Conservation (phyloP, 108 stramenopile species). For the Fistulifera pelliculosa region DNA sequence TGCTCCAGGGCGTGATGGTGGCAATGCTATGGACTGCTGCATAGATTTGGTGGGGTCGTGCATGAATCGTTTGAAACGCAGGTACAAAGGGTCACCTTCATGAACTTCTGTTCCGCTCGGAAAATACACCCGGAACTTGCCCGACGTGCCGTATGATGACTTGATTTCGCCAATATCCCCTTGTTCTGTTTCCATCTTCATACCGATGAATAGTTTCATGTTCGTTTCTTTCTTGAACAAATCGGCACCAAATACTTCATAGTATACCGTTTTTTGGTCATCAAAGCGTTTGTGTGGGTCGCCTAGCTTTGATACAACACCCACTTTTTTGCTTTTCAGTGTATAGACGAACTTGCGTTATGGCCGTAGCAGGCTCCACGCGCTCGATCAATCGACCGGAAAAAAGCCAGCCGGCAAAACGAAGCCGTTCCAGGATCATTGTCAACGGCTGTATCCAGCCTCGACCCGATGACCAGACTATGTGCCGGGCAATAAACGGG, state of each 20-base stretch:
- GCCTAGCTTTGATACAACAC: constrained; percentile 54
- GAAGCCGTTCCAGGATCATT: constrained; percentile 33
- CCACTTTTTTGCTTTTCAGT: constrained; percentile 69
- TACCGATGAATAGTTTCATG: constrained; percentile 79
- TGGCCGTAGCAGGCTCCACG: constrained; percentile 35
- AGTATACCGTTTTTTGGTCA: constrained; percentile 65
- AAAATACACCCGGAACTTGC: constrained; percentile 85
- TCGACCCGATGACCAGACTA: constrained; percentile 85
- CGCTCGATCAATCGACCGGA: constrained; percentile 75
- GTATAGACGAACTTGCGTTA: constrained; percentile 46
- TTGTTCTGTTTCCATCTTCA: constrained; percentile 65
- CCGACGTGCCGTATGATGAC: constrained; percentile 84
- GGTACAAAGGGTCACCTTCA: constrained; percentile 58
- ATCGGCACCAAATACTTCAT: constrained; percentile 78
- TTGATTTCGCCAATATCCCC: constrained; percentile 77
- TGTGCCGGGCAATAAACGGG: constrained; percentile 84
- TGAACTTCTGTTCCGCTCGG: constrained; percentile 60
- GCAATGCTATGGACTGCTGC: constrained; percentile 54
- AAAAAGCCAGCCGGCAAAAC: constrained; percentile 87
- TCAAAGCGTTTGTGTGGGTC: constrained; percentile 66
- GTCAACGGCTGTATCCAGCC: constrained; percentile 73
- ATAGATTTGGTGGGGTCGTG: constrained; percentile 77
- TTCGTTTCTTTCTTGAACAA: constrained; percentile 88
- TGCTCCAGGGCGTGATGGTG: constrained; percentile 47
- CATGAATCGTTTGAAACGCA: constrained; percentile 75